Evolutionary conservation across 257 asterid species (phyloP).

Genomic region (Solanum lycopersicoides): DNA sequence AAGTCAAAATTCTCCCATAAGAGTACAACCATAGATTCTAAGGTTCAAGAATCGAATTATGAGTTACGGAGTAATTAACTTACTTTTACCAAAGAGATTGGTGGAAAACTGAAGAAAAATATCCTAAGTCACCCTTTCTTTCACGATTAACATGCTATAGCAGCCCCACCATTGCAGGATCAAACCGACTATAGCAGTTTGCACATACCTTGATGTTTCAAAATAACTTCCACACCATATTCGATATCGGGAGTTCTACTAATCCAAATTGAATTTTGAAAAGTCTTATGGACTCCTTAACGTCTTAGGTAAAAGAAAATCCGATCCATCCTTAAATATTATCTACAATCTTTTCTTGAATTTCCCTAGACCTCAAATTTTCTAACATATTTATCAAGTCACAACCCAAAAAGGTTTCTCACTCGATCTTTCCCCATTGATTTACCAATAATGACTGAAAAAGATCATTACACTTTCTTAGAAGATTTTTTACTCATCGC

Average conservation of each 20-base stretch:
- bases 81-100: neutral
- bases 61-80: neutral
- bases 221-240: neutral
- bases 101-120: neutral
- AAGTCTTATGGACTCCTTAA: neutral
- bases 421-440: neutral
- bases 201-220: neutral
- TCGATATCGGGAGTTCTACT: too few relatives aligned
- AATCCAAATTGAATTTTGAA: neutral
- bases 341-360: neutral
- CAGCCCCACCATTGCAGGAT: neutral
- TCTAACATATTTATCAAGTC: neutral
- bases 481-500: too few relatives aligned
- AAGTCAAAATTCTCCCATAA: neutral
- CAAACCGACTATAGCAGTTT: neutral
- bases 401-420: neutral
- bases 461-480: too few relatives aligned
- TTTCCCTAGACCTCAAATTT: neutral
- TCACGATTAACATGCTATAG: neutral
- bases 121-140: neutral
- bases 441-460: too few relatives aligned
- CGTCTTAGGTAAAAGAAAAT: neutral
- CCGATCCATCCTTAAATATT: neutral
- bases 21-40: neutral
- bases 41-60: neutral